Evolutionary conservation across 768 basidiomycete genomes (phyloP), one percentile per base, ranked within the genome.

Genomic region (Roridomyces roridus): DNA sequence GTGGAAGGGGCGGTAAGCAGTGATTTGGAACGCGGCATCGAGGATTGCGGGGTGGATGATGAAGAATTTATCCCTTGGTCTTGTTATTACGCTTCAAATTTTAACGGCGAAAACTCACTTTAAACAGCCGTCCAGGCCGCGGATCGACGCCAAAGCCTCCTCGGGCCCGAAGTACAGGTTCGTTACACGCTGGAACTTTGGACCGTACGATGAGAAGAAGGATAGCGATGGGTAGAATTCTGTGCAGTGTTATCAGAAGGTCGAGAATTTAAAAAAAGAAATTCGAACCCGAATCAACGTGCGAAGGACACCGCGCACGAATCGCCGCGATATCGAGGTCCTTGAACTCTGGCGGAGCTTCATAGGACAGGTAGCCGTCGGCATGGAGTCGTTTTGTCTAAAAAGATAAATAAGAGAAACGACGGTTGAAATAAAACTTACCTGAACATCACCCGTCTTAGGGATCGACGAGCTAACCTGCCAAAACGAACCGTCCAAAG

Each of bases 11-110:
- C 65, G 68, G 47, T 74, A 70, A 3, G 71, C 69, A 2, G 66
- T 51, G 29, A 73, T 61, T 21, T 77, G 77, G 8, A 78, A 52
- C 31, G 70, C 70, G 2, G 74, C 69, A 51, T 78, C 77, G 5
- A 80, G 29, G 28, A 55, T 41, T 6, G 54, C 54, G 8, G 54
- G 54, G 26, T 55, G 54, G 18, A 48, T 17, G 2, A 55, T 48
- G 29, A 47, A 55, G 4, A 35, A 14, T 12, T 34, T 42, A 12
- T 53, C 42, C 9, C 61, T 60, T 26, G 3, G 28, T 4, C 15
- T 24, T n/a, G 4, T 6, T 40, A 47, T 47, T 35, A 46, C 3
- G 57, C 3, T 26, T 15, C 14, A 4, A 26, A 31, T 26, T 7
- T 54, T 17, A 3, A n/a, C 0, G 35, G 6, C 34, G 6, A 9